phyloP scores from a whole-genome alignment of 2,329 filamentous ascomycete species.

The Fusarium circinatum region DNA sequence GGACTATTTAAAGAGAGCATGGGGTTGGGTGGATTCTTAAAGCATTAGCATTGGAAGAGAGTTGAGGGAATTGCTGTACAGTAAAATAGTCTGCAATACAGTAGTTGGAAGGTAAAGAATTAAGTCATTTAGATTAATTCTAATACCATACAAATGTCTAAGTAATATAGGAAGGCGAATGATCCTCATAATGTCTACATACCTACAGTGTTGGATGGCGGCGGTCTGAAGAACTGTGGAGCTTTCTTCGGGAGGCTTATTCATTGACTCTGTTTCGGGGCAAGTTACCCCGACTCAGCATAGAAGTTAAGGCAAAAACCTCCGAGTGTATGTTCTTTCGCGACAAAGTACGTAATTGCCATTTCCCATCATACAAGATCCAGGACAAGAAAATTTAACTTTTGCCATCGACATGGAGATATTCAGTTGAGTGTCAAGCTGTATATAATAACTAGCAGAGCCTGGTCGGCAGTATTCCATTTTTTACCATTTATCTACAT shows the following conservation, averaged over 20 bases:
- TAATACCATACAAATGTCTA: rapidly evolving
- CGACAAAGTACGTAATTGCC: neutral
- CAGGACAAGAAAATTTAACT: neutral
- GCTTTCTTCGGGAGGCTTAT: neutral
- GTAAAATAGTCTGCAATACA: too few relatives aligned
- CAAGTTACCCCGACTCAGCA: neutral
- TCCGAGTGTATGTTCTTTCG: neutral
- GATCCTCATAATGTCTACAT: too few relatives aligned
- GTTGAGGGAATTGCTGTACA: rapidly evolving
- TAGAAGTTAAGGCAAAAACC: neutral
- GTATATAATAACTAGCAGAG: neutral
- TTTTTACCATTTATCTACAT: neutral
- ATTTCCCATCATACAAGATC: rapidly evolving
- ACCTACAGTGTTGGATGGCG: too few relatives aligned
- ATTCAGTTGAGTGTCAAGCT: rapidly evolving
- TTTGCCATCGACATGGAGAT: neutral
- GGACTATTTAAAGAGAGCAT: slow-evolving; percentile 58
- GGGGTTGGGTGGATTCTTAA: slow-evolving; percentile 55
- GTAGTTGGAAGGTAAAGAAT: too few relatives aligned
- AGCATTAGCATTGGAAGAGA: neutral
- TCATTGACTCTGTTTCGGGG: neutral
- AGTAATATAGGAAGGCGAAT: neutral
- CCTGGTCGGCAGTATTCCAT: neutral
- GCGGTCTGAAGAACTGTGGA: neutral
- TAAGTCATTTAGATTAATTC: neutral